Evolutionary conservation across 768 basidiomycete genomes (phyloP), one percentile per base, ranked within the genome.

Genomic region (Mycena amicta): DNA sequence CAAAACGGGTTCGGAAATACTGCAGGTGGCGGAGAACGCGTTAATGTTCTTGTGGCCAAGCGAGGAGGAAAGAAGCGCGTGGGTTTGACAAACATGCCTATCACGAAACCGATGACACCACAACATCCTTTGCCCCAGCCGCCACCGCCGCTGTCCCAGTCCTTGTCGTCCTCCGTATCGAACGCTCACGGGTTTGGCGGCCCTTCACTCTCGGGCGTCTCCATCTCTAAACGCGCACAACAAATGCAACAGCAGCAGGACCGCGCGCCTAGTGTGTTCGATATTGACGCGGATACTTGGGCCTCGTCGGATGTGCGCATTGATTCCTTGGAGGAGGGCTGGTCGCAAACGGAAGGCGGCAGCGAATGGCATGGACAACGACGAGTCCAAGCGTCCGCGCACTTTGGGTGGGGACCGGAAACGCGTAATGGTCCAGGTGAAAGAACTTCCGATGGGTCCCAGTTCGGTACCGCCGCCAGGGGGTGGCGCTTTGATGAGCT

Each of bases 11-110:
- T 83, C 60, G 78, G 74, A 13, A 37, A 70, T 52, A 71, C 72
- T 50, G 75, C 74, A 53, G 74, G 70, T 18, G 73, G 77, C 2
- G 83, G 80, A 16, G 89, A 90, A 70, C 77, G 81, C 47, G 81
- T 92, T 45, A 89, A 92, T 63, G 82, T 83, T 57, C 80, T 92
- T 13, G 85, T 92, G 6, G 90, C 90, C 50, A 90, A 91, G 70
- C 83, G 89, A 55, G 84, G 77, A 28, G 76, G 74, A 5, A 87
- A 90, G 75, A 89, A 88, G 70, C 82, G 90, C 50, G 71, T 65
- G 15, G 68, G 68, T 45, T 67, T 76, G 11, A 69, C 66, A 3
- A 58, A 55, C 27, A 61, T 72, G 28, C 67, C 70, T 13, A 71
- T 71, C 43, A 67, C 71, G 22, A 61, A 55, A 55, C 54, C 53